Base-by-base conservation (phyloP, 768 basidiomycete species). In the Kwoniella europaea region DNA sequence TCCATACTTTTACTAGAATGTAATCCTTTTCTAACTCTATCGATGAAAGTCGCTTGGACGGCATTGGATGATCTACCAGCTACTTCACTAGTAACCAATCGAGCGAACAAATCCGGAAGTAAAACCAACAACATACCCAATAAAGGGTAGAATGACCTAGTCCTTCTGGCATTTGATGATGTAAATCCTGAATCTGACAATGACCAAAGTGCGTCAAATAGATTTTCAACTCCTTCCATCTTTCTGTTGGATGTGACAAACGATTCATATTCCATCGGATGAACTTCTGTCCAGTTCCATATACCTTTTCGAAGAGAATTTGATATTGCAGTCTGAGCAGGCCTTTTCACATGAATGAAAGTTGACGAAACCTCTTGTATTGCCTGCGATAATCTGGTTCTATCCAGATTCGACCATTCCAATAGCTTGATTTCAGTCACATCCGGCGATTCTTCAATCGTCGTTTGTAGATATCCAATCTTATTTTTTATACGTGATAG, bases 261-360 rank as follows among this genome's bases (percentile, higher is more conserved):
- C 7, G 92, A 90, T 64, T 90, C 90, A 81, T 90, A 96, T 79
- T 97, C 92, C 5, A 86, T 84, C 0, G 92, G 90, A 77, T 90
- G 91, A 24, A 88, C 85, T 41, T 91, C 89, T 42, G 95, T 89
- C 93, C 93, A 96, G 72, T 91, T 93, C 93, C 94, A 95, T 29
- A 96, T 86, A 1, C 92, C 92, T 35, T 88, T 86, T 22, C 92
- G 88, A 44, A 96, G 86, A 29, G 91, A 88, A 29, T 88, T 85
- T 0, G 92, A 89, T 59, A 94, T 87, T 0, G 91, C 89, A 15
- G 87, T 82, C 68, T 93, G 92, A 0, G 90, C 88, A 52, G 91
- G 89, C 43, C 86, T 87, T 73, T 88, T 89, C 89, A 96, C 91
- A 78, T 91, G 91, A 24, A 95, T 88, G 35, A 96, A 88, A 4